Evolutionary conservation across 139 green algal genomes (phyloP), one percentile per base, ranked within the genome.

Genomic region (Picochlorum sp.): DNA sequence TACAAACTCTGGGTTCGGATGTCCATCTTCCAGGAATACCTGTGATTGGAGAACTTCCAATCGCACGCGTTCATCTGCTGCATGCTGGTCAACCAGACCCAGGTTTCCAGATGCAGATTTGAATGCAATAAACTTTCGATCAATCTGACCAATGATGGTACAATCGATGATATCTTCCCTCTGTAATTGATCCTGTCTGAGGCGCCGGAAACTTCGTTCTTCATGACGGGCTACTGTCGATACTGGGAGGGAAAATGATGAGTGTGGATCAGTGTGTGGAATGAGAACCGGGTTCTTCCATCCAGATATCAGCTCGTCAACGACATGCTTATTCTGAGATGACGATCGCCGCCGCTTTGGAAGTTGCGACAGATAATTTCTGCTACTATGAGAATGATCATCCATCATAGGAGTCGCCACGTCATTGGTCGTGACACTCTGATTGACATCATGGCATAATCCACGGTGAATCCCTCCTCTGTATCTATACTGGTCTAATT

Each of bases 61-160:
- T 31, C 62, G 68, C 24, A 93, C 81, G 9, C 86, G 76, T 70
- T 92, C 85, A 44, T 93, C 84, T n/a, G 85, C 85, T 15, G 86
- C 86, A 71, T 94, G 86, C 67, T 90, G 86, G 67, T 94, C 86
- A 24, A 92, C 45, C 2, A 83, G 54, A n/a, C 81, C 62, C 62
- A 94, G 58, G 55, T 78, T 21, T 4, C 75, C 72, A n/a, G 21
- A 26, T 6, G 61, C 56, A 38, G 68, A 76, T 30, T 69, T 50
- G 4, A 83, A 21, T 0, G 83, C 28, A 18, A 92, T 50, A 50
- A 91, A 82, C 65, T 92, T 91, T 31, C 14, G 41, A 37, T 67
- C 77, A 37, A 85, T 65, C 64, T 87, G 81, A 9, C 6, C n/a
- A 26, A 82, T 30, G 13, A 66, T 49, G 37, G 52, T 55, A 62